phyloP scores from a whole-genome alignment of 2,329 filamentous ascomycete species.

The Fusarium cicatricum region DNA sequence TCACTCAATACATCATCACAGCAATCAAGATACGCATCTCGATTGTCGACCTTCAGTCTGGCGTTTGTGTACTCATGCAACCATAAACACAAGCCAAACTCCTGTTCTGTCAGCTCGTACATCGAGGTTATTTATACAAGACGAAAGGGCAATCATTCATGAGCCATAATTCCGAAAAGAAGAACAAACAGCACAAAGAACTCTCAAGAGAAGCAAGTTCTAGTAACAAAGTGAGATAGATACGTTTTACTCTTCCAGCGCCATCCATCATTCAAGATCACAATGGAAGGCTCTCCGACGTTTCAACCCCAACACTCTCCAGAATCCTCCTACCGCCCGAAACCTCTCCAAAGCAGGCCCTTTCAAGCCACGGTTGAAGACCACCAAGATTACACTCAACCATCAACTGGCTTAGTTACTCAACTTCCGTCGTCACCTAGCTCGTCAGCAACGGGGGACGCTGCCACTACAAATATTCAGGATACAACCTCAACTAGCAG shows the following conservation, averaged over 20 bases:
- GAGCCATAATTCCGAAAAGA: background rate
- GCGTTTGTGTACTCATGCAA: background rate
- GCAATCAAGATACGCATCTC: background rate
- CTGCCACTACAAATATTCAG: constrained; percentile 11
- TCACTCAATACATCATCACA: background rate
- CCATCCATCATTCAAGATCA: background rate
- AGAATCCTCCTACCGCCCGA: background rate
- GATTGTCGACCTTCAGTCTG: background rate
- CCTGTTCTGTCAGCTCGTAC: too few species aligned
- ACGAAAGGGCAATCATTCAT: constrained; percentile 4
- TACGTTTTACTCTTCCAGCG: background rate
- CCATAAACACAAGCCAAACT: too few species aligned
- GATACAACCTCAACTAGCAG: constrained; percentile 13
- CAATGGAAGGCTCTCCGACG: constrained; percentile 12
- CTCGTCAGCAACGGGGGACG: constrained; percentile 22
- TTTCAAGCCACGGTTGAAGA: constrained; percentile 14
- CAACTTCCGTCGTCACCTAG: constrained; percentile 25
- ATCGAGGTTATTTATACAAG: background rate
- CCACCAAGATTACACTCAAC: constrained; percentile 12
- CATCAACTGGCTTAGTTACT: constrained; percentile 8
- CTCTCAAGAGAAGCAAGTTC: background rate
- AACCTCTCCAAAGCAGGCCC: background rate
- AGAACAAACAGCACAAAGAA: background rate
- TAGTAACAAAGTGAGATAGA: background rate
- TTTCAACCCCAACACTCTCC: background rate